phyloP scores from a whole-genome alignment of 2,329 filamentous ascomycete genomes.

The Didymella arachidicola region DNA sequence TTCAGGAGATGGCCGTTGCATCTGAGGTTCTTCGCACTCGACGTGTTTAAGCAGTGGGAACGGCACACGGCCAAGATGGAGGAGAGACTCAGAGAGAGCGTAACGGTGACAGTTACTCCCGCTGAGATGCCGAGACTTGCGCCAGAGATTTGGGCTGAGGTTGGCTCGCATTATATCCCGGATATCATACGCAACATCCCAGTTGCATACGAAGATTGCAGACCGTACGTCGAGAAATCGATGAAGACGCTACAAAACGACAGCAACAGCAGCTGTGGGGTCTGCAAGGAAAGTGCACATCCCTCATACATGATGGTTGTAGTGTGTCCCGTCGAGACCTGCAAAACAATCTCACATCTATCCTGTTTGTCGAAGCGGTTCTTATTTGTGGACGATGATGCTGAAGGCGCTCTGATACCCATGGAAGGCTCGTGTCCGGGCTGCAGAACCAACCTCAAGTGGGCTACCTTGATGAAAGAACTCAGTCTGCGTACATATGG shows the following conservation, averaged over 20 bases:
- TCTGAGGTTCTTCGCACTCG: constrained; percentile 77
- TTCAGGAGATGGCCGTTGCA: constrained; percentile 85
- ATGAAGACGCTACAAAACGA: constrained; percentile 37
- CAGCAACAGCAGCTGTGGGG: constrained; percentile 50
- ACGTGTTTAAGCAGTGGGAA: constrained; percentile 76
- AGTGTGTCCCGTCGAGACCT: constrained; percentile 61
- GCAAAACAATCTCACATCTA: constrained; percentile 62
- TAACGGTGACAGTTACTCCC: constrained; percentile 42
- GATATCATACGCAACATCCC: constrained; percentile 54
- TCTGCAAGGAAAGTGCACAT: constrained; percentile 57
- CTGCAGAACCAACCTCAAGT: constrained; percentile 69
- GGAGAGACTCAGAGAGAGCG: constrained; percentile 35
- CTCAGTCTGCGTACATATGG: constrained; percentile 77
- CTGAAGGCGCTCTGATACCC: constrained; percentile 65
- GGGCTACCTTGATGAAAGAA: constrained; percentile 84
- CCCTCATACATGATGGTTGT: constrained; percentile 54
- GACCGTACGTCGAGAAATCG: constrained; percentile 62
- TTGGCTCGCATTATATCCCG: constrained; percentile 38
- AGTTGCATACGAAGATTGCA: constrained; percentile 61
- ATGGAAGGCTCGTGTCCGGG: constrained; percentile 72
- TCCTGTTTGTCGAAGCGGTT: constrained; percentile 64
- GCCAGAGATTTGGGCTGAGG: constrained; percentile 30
- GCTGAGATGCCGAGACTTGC: constrained; percentile 35
- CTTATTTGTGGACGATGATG: constrained; percentile 52
- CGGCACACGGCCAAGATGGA: constrained; percentile 51